Evolutionary conservation across 495 filamentous ascomycete genomes (phyloP).

Genomic region (Neurospora pannonica): DNA sequence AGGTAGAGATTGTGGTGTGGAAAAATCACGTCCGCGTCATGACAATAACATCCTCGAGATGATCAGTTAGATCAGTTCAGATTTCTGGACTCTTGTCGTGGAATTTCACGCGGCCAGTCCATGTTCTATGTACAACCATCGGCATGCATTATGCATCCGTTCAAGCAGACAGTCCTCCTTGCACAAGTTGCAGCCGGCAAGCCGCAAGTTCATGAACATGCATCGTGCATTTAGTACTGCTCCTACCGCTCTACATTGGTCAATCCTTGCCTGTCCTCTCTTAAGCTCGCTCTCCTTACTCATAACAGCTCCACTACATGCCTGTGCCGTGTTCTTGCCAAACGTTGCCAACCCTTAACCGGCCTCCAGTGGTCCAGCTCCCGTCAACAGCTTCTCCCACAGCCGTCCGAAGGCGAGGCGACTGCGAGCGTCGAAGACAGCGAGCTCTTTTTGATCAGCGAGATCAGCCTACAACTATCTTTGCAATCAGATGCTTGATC

Average conservation of each 20-base stretch:
- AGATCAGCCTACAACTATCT: background rate
- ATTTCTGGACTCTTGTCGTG: too few species aligned
- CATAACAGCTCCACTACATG: background rate
- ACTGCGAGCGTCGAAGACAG: background rate
- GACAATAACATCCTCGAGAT: too few species aligned
- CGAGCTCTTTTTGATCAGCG: rapidly evolving
- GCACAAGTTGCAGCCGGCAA: too few species aligned
- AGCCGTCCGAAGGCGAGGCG: background rate
- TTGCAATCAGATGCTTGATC: background rate
- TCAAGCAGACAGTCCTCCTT: too few species aligned
- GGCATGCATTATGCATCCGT: background rate
- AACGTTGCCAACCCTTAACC: background rate
- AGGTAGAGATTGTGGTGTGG: background rate
- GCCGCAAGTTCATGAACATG: too few species aligned
- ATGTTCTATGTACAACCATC: background rate
- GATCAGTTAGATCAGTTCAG: too few species aligned
- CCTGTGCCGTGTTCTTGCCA: background rate
- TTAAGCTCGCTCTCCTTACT: too few species aligned
- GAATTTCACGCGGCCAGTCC: too few species aligned
- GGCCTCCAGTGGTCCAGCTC: background rate
- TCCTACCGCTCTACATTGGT: too few species aligned
- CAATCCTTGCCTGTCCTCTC: too few species aligned
- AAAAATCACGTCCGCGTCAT: too few species aligned
- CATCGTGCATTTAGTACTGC: too few species aligned
- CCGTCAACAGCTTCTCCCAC: background rate